Evolutionary conservation across 805 yeast genomes (phyloP), one percentile per base, ranked within the genome.

Genomic region (Yarrowia sp.): DNA sequence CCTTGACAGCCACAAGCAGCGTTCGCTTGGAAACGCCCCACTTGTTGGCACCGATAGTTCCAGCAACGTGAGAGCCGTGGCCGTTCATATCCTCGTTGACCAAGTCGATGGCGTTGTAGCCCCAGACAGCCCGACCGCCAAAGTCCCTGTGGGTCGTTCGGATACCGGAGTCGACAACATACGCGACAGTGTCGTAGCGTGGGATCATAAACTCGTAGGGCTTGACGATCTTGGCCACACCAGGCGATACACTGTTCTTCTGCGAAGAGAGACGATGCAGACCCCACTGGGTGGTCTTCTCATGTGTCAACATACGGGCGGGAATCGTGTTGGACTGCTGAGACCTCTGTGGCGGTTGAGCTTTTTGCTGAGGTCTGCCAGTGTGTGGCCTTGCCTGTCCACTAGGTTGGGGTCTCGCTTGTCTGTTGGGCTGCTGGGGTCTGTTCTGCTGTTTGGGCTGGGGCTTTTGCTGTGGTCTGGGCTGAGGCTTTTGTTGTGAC

Each of bases 251-350:
- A 3, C 2, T 19, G 58, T 65, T 69, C 62, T 84, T 82, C 75
- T 93, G 83, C 76, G 90, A 96, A 24, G 96, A 88, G 64, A 91
- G 83, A 79, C 97, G 84, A 19, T 96, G 88, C 65, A 91, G 81
- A 68, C 97, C 97, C 97, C 97, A 91, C 42, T 55, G 47, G 2
- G 61, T 55, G 4, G 61, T 55, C 66, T 81, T 81, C 77, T 90
- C 94, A 63, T 13, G 49, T 22, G 83, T 80, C 64, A 38, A 19
- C 61, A 38, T 12, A 6, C 38, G 33, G 4, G 61, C 13, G 13
- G 46, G 36, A 21, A 51, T 51, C 9, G 41, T 18, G 21, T 14
- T n/a, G 8, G 35, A 6, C 27, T 47, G 38, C 38, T 47, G 55
- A 5, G 38, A 16, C 7, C 13, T 47, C 27, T 25, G 55, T n/a